A percentile compares a stretch with the other conserved stretches of the same genome.
These are phyloP conservation scores for Saturnispora bothae DNA, from an alignment of 805 yeast species.

Conservation along the genomic window DNA sequence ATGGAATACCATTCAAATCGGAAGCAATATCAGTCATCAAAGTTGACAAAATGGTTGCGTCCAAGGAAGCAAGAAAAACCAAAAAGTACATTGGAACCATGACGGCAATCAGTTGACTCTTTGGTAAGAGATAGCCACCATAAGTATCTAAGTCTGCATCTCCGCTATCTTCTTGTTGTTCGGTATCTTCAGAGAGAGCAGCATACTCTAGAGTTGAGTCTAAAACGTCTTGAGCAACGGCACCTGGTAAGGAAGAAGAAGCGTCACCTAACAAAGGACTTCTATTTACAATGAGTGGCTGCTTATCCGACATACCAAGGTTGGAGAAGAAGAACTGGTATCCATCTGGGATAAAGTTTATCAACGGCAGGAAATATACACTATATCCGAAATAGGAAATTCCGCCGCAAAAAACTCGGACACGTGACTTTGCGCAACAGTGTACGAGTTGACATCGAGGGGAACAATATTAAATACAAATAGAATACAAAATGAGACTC, in stretches of 20 bases:
- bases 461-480: too few species aligned
- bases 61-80: conserved; percentile 54
- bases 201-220: conserved; percentile 14
- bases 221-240: conserved; percentile 21
- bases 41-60: conserved; percentile 59
- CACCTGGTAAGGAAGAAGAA: conserved; percentile 22
- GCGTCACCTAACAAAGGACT: conserved; percentile 14
- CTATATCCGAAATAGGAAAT: background rate
- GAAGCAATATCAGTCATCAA: conserved; percentile 56
- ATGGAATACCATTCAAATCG: conserved; percentile 52
- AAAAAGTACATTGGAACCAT: conserved; percentile 35
- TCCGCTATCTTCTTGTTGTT: background rate
- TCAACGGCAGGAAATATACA: background rate
- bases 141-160: conserved; percentile 5
- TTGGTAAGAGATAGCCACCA: conserved; percentile 22
- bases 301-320: too few species aligned
- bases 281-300: background rate
- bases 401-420: background rate
- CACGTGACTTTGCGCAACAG: too few species aligned
- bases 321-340: too few species aligned
- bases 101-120: conserved; percentile 23
- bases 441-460: too few species aligned
- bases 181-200: conserved; percentile 6
- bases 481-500: too few species aligned
- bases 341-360: too few species aligned